Base-by-base conservation (phyloP, 352 stramenopile species). In the Phytophthora palmivora region DNA sequence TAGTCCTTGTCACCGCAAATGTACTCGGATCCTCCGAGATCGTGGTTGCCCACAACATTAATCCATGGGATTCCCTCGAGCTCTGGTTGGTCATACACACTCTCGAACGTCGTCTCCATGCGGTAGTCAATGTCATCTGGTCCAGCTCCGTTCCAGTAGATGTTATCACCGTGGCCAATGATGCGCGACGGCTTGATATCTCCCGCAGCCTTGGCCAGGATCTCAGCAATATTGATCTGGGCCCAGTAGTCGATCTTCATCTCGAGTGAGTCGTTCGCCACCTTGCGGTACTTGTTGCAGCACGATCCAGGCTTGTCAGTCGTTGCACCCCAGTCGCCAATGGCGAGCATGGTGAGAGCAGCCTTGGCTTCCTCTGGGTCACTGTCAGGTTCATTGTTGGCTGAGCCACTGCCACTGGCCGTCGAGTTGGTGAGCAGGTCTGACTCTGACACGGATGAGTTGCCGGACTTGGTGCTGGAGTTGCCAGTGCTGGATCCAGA, bases 201-300 rank as follows among this genome's bases (percentile, higher is more conserved):
- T 1, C 66, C 78, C 0, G 87, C 87, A n/a, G 81, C 87, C 58
- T 92, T 67, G 16, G 78, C 69, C 4, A 95, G 51, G 62, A 95
- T 88, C 63, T 92, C 84, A 12, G 82, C 87, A 37, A 95, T 77
- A 65, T 91, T 92, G 47, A 93, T 88, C 70, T 95, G 84, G 3
- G 87, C 78, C 77, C 83, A 92, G 72, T 92, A 95, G 66, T 95
- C 87, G 37, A 87, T 93, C 65, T 95, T 95, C 74, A 88, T 88
- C 55, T 91, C 84, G 26, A 95, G 69, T 64, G 86, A 91, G 61
- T 92, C 85, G 54, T 80, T 75, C 14, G 78, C 77, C 10, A 84
- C 86, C 72, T 91, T 92, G 34, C 83, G 83, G 72, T 96, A 96
- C 72, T 94, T 92, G 77, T 92, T 94, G 63, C 87, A 96, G 75